Evolutionary conservation across 2,329 filamentous ascomycete genomes (phyloP).

Genomic region (Colletotrichum kahawae): DNA sequence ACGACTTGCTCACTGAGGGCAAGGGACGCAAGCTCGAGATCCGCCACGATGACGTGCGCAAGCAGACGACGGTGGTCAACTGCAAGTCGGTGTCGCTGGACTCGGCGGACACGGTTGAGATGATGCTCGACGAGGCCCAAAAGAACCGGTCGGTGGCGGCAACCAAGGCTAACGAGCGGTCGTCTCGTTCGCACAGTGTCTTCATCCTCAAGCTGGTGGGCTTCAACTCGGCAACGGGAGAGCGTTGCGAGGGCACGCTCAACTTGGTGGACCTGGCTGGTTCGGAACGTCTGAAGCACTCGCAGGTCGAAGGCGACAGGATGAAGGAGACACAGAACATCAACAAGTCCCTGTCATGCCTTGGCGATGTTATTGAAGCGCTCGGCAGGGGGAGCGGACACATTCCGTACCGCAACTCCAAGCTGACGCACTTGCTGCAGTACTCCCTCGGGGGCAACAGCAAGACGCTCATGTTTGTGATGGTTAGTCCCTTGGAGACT

Average conservation of each 20-base stretch:
- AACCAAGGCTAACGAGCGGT: constrained; percentile 96
- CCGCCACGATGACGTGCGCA: constrained; percentile 80
- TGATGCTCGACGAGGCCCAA: constrained; percentile 79
- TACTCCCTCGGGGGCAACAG: constrained; percentile 94
- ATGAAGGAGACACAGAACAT: constrained; percentile 96
- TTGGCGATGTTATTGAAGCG: constrained; percentile 93
- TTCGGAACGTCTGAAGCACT: constrained; percentile 88
- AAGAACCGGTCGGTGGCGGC: constrained; percentile 91
- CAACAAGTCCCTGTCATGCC: constrained; percentile 90
- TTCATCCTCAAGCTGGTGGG: constrained; percentile 85
- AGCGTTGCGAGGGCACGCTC: constrained; percentile 88
- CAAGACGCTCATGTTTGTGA: constrained; percentile 99
- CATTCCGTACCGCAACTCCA: constrained; percentile 94
- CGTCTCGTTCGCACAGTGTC: constrained; percentile 92
- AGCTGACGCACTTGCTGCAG: constrained; percentile 94
- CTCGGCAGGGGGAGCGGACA: constrained; percentile 85
- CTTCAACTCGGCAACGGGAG: constrained; percentile 76
- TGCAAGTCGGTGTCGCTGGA: constrained; percentile 79
- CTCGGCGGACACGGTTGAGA: constrained; percentile 79
- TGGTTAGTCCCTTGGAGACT: constrained; percentile 90
- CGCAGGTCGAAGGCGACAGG: constrained; percentile 82
- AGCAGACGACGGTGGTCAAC: constrained; percentile 83
- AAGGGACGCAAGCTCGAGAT: constrained; percentile 83
- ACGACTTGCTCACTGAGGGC: constrained; percentile 72
- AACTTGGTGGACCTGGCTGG: constrained; percentile 97